Base-by-base conservation (phyloP, 345 rosid genomes). In the Microthlaspi erraticum region DNA sequence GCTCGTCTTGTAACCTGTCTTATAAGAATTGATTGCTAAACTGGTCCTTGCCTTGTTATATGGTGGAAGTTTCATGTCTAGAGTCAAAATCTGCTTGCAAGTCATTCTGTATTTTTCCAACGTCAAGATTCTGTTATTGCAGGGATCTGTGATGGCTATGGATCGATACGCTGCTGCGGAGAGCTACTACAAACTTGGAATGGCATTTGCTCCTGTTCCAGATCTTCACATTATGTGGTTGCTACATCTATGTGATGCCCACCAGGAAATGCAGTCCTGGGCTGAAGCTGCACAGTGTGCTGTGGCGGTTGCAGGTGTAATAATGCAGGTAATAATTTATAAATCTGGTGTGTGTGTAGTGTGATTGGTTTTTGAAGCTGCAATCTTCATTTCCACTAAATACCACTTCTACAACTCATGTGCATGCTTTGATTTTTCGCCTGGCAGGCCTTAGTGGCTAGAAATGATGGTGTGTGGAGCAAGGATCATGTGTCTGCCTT, bases 171-270 rank as follows among this genome's bases (percentile, higher is more conserved):
- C 93, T 3, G 93, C 98, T 18, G 99, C 97, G 48, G 99, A 94
- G 84, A 87, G 99, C 85, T 91, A 85, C 77, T 88, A 89, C 76
- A 94, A 88, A 83, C 95, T 94, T 77, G 99, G 97, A 64, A 89
- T 94, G 93, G 99, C 99, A 57, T 94, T 94, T 87, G 88, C 97
- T 49, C 92, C 98, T 69, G 99, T 94, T 73, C 99, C 99, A 0
- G 99, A 94, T 82, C 99, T 94, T 81, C 98, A 94, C 80, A 91
- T 94, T 57, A 94, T 94, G 99, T 94, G 99, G 98, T 85, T 94
- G 74, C 76, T 94, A 72, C 99, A 94, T 86, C 79, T 94, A 52
- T 94, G 99, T 72, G 99, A 94, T 81, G 98, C 99, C 1, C 99
- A 91, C 83, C 99, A 94, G 82, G 99, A 94, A 85, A 94, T 94